Evolutionary conservation across 2,329 filamentous ascomycete genomes (phyloP).

Genomic region (Alternaria postmessia): DNA sequence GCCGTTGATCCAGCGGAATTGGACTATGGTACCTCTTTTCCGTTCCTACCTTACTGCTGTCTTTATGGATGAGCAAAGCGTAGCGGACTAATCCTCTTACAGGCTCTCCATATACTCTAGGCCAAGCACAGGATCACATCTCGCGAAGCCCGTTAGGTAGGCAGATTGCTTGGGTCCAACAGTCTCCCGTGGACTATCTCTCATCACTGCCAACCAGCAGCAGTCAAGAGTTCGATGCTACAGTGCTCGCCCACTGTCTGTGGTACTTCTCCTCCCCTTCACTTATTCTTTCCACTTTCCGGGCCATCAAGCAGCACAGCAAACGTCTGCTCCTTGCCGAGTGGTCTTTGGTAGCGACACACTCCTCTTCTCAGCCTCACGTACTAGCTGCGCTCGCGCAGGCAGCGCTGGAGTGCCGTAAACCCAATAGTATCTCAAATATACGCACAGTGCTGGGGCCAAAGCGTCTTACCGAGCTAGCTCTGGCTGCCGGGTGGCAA

Average conservation of each 20-base stretch:
- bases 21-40: constrained; percentile 50
- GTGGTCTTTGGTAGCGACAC: constrained; percentile 55
- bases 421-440: constrained; percentile 54
- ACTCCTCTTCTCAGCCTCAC: constrained; percentile 56
- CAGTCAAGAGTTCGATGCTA: constrained; percentile 52
- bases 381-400: constrained; percentile 61
- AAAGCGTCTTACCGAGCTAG: constrained; percentile 50
- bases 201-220: constrained; percentile 16
- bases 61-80: not conserved
- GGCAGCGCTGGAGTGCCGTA: constrained; percentile 55
- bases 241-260: constrained; percentile 61
- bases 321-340: constrained; percentile 57
- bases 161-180: constrained; percentile 57
- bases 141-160: constrained; percentile 51
- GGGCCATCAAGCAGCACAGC: constrained; percentile 45
- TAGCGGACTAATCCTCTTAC: constrained; percentile 8
- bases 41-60: not conserved
- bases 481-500: constrained; percentile 50
- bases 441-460: constrained; percentile 59
- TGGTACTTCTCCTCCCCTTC: constrained; percentile 62
- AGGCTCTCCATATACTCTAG: constrained; percentile 57
- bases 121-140: constrained; percentile 59
- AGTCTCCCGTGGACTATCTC: constrained; percentile 42
- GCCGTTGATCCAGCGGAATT: constrained; percentile 62
- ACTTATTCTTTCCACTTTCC: constrained; percentile 50